Evolutionary conservation across 176 grass and related monocot genomes (phyloP).

Genomic region (Oryza nivara): DNA sequence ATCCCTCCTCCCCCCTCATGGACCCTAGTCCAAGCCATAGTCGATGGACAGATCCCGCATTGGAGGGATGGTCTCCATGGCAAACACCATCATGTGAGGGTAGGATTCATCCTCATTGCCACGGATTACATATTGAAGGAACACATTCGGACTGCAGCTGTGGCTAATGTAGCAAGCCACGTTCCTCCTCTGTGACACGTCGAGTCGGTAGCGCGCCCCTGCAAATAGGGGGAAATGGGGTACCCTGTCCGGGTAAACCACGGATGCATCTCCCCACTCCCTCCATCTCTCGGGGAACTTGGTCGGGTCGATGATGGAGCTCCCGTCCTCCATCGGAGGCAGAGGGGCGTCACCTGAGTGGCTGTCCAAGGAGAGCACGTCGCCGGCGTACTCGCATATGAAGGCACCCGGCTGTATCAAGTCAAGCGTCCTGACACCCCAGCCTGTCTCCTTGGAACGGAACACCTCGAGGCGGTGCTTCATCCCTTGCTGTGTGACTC

Average conservation of each 20-base stretch:
- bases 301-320: constrained; percentile 40
- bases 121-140: constrained; percentile 63
- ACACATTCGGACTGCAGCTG: constrained; percentile 67
- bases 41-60: constrained; percentile 86
- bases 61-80: constrained; percentile 91
- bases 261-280: constrained; percentile 83
- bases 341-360: background rate
- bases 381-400: constrained; percentile 71
- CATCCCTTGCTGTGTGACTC: constrained; percentile 74
- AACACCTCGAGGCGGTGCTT: constrained; percentile 80
- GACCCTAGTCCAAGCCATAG: constrained; percentile 59
- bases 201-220: constrained; percentile 49
- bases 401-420: constrained; percentile 77
- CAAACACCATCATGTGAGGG: constrained; percentile 84
- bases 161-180: constrained; percentile 84
- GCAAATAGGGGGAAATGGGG: constrained; percentile 20
- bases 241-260: constrained; percentile 17
- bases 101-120: constrained; percentile 57
- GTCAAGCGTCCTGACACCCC: constrained; percentile 82
- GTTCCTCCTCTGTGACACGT: constrained; percentile 73
- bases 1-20: constrained; percentile 15
- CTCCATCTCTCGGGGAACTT: constrained; percentile 74
- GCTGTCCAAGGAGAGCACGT: constrained; percentile 34
- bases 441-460: constrained; percentile 71
- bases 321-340: background rate